These are phyloP conservation scores for Backusella circina DNA, from an alignment of 192 early-diverging fungal genomes.

Conservation along the genomic window DNA sequence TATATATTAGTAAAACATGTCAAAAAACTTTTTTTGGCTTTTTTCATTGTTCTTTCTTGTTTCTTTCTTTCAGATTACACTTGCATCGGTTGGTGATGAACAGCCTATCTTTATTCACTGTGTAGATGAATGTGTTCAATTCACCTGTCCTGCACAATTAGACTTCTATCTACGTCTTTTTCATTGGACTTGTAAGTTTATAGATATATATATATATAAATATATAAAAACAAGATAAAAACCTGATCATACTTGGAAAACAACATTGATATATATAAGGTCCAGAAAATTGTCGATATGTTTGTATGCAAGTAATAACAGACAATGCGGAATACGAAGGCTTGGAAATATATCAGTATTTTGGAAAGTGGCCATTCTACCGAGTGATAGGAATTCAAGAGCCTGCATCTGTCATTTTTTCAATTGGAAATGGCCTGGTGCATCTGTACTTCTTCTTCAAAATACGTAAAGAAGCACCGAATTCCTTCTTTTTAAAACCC, in stretches of 20 bases:
- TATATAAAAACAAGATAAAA: neutral
- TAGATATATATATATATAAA: neutral
- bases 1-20: neutral
- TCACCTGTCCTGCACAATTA: neutral
- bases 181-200: slow-evolving; percentile 65
- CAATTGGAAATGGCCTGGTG: slow-evolving; percentile 76
- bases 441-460: slow-evolving; percentile 58
- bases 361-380: slow-evolving; percentile 97
- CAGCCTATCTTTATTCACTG: neutral
- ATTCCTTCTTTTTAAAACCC: slow-evolving; percentile 53
- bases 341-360: slow-evolving; percentile 74
- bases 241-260: slow-evolving; percentile 44
- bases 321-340: slow-evolving; percentile 33
- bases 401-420: slow-evolving; percentile 90
- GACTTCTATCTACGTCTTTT: slow-evolving; percentile 47
- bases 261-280: slow-evolving; percentile 52
- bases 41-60: neutral
- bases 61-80: neutral
- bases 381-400: slow-evolving; percentile 89
- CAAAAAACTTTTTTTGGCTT: neutral
- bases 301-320: slow-evolving; percentile 80
- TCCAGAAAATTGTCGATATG: slow-evolving; percentile 81
- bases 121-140: neutral
- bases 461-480: slow-evolving; percentile 40
- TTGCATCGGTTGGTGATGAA: neutral